Conservation (phyloP, 2,329 filamentous ascomycete genomes). For the Beauveria brongniartii region DNA sequence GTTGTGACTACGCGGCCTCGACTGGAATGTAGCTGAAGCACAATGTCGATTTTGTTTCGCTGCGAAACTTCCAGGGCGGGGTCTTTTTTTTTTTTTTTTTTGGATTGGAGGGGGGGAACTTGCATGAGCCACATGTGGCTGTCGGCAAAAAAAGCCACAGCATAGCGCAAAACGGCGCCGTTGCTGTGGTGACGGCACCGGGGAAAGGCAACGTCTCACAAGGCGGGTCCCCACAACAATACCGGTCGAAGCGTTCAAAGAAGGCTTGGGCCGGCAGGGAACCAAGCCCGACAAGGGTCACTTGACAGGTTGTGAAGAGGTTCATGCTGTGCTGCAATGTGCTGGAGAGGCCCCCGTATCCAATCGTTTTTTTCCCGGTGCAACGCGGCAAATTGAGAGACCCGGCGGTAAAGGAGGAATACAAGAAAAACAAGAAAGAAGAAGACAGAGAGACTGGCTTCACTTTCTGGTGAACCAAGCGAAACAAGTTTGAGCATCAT, state of each 20-base stretch:
- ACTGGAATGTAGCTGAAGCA: slow-evolving; percentile 7
- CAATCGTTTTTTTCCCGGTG: too few species aligned
- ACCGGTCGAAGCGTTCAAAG: background rate
- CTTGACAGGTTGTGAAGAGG: too few species aligned
- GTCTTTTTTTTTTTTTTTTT: background rate
- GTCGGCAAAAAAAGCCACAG: background rate
- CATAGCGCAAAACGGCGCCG: slow-evolving; percentile 3
- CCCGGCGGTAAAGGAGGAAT: too few species aligned
- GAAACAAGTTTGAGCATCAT: too few species aligned
- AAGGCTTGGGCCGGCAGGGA: too few species aligned
- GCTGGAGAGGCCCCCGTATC: too few species aligned
- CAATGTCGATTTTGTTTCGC: background rate
- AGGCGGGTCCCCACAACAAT: slow-evolving; percentile 14
- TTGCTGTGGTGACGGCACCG: slow-evolving; percentile 17
- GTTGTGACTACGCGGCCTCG: background rate
- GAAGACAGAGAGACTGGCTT: too few species aligned
- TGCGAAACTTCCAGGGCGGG: background rate
- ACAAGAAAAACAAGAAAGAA: too few species aligned
- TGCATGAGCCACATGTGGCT: background rate
- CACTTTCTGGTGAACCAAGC: too few species aligned
- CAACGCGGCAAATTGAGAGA: too few species aligned
- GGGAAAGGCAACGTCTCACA: background rate
- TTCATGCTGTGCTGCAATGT: too few species aligned
- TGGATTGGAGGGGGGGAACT: too few species aligned
- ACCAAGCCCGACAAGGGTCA: background rate